phyloP scores from a whole-genome alignment of 2,329 filamentous ascomycete genomes.

The Penicillium sp. region DNA sequence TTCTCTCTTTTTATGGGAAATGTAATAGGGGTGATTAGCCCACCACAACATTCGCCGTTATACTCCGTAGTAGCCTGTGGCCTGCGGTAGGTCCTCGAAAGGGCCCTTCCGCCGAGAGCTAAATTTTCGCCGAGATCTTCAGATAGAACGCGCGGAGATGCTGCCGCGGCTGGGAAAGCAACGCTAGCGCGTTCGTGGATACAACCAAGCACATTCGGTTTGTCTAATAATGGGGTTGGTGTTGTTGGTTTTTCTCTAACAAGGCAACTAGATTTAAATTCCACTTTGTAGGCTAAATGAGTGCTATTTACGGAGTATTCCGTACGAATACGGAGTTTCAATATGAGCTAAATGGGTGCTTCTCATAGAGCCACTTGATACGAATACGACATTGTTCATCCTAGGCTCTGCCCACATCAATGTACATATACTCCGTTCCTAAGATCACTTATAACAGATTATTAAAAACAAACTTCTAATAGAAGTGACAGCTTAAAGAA shows the following conservation, averaged over 20 bases:
- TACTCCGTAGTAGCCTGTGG: background rate
- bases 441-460: background rate
- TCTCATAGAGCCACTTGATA: no score
- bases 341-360: no score
- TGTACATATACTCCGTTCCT: background rate
- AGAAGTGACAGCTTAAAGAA: no score
- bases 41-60: background rate
- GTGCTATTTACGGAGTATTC: background rate
- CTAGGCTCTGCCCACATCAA: background rate
- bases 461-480: background rate
- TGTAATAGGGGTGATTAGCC: background rate
- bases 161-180: background rate
- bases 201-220: background rate
- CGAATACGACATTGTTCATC: no score
- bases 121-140: background rate
- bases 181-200: background rate
- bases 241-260: background rate
- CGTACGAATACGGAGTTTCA: background rate
- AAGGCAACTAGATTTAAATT: background rate
- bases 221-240: background rate
- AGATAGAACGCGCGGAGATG: background rate
- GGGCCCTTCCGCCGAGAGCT: background rate
- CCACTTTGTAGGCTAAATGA: background rate
- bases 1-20: background rate
- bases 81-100: background rate